Evolutionary conservation across 768 basidiomycete genomes (phyloP), one percentile per base, ranked within the genome.

Genomic region (Tulasnella sp.): DNA sequence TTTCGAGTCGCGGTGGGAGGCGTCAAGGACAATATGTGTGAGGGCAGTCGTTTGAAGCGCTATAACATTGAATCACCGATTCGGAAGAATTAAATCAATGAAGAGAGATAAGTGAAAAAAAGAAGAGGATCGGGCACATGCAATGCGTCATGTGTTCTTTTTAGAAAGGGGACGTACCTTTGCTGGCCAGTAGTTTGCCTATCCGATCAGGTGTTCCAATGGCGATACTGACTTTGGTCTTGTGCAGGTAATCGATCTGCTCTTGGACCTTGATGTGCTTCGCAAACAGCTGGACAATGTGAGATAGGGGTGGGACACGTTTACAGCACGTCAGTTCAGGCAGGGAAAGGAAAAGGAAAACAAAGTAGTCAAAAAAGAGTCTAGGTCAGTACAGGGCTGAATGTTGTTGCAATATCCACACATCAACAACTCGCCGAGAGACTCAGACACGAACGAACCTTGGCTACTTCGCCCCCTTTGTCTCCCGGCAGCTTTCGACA

Each of bases 151-250:
- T 41, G 17, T 25, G 29, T 19, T 24, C n/a, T 22, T 45, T 24
- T 21, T 54, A 17, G 12, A 19, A 10, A 44, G 9, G 50, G 56
- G 24, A 62, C 72, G 61, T 27, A 72, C 72, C 72, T 34, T 65
- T 62, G 24, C 71, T 69, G 27, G 62, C 62, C 25, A 77, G 74
- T 49, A 99, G 73, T 70, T 94, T 94, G 55, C 89, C 91, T 43
- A 98, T 74, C 65, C 94, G 78, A 27, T 87, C 86, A 24, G 94
- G 93, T 2, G 94, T 99, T 19, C 94, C 94, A 25, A 87, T 89
- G 19, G 91, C 94, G 43, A 85, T 78, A 21, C 85, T 86, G 48
- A 97, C 80, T 68, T 85, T 88, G n/a, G 91, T 93, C 64, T 81
- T 78, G 66, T 78, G 77, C 66, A 98, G 76, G 73, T 92, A 89